Conservation (phyloP, 495 filamentous ascomycete species). For the Schizothecium vesticola region DNA sequence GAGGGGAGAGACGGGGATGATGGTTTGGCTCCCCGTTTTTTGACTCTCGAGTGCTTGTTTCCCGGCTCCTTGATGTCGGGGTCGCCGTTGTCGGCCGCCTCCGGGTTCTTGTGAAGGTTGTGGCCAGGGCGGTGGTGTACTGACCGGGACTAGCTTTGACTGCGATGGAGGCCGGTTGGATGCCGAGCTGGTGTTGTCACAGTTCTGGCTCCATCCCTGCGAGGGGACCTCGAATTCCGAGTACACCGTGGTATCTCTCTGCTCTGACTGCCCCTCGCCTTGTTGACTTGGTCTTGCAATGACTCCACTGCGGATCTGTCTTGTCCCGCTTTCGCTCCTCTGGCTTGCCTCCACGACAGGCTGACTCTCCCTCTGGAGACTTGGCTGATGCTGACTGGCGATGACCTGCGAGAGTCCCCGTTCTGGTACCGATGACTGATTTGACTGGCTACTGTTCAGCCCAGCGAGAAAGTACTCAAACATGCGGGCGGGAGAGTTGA, state of each 20-base stretch:
- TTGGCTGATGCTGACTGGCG: neutral
- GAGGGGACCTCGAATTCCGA: neutral
- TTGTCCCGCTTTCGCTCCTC: no score
- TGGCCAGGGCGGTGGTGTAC: neutral
- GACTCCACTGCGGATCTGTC: no score
- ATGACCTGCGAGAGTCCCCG: neutral
- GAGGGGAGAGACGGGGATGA: constrained; percentile 18
- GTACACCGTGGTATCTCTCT: neutral
- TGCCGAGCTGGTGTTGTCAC: neutral
- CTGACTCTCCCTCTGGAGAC: neutral
- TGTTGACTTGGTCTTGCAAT: neutral
- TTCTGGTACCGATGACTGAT: neutral
- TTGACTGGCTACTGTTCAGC: constrained; percentile 24
- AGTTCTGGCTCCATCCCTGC: neutral
- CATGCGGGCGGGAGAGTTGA: constrained; percentile 38
- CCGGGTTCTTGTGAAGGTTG: neutral
- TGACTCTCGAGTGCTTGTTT: neutral
- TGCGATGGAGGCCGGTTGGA: neutral
- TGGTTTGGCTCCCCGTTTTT: neutral
- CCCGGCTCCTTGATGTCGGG: neutral
- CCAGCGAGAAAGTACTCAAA: constrained; percentile 37
- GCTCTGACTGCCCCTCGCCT: neutral
- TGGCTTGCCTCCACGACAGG: neutral
- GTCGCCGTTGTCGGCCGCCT: neutral
- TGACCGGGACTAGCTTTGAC: neutral